Evolutionary conservation across 2,329 filamentous ascomycete genomes (phyloP).

Genomic region (Periconia macrospinosa): DNA sequence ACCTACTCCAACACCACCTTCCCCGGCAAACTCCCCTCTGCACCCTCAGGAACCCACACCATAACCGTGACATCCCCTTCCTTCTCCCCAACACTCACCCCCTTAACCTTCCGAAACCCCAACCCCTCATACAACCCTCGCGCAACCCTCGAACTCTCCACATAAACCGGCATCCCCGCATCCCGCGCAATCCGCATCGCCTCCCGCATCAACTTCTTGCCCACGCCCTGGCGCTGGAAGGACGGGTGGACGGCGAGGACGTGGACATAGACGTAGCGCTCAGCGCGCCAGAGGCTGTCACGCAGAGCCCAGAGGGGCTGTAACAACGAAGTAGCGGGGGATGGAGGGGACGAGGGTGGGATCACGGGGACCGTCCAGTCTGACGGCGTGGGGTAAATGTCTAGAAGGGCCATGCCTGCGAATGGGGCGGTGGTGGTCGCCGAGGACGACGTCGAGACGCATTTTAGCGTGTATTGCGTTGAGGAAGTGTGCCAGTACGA

Average conservation of each 20-base stretch:
- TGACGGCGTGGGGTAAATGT: conserved; percentile 47
- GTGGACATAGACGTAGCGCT: conserved; percentile 35
- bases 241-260: conserved; percentile 51
- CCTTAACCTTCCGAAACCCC: conserved; percentile 48
- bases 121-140: conserved; percentile 51
- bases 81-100: conserved; percentile 23
- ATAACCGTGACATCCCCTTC: conserved; percentile 9
- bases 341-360: background rate
- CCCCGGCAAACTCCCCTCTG: conserved; percentile 12
- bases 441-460: conserved; percentile 48
- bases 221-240: conserved; percentile 48
- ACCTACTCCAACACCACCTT: conserved; percentile 14
- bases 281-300: conserved; percentile 23
- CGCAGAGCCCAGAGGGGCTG: conserved; percentile 38
- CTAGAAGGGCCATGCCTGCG: conserved; percentile 53
- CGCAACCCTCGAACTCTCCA: conserved; percentile 51
- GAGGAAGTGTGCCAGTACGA: conserved; percentile 43
- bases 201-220: conserved; percentile 47
- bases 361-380: conserved; percentile 36
- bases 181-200: conserved; percentile 38
- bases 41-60: conserved; percentile 20
- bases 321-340: conserved; percentile 41
- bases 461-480: conserved; percentile 53
- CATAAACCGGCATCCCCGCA: conserved; percentile 48
- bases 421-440: conserved; percentile 49